phyloP scores from a whole-genome alignment of 2,329 filamentous ascomycete species.

The Epichloe bromicola region DNA sequence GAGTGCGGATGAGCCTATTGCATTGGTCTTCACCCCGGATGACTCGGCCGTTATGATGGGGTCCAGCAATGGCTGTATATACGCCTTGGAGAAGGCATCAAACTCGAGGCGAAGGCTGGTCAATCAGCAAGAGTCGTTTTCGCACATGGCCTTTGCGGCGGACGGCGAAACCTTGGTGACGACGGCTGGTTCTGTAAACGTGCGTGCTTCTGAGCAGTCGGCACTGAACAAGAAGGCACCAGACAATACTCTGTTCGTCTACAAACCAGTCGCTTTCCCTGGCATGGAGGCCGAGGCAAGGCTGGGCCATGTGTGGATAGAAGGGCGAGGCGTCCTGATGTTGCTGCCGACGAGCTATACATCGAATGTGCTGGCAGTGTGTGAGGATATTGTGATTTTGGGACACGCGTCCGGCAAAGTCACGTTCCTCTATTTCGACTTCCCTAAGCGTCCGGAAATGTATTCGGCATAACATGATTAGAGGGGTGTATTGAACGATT shows the following conservation, averaged over 20 bases:
- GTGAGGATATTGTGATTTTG: conserved; percentile 6
- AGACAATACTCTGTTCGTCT: conserved; percentile 5
- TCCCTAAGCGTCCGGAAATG: conserved; percentile 2
- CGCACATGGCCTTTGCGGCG: conserved; percentile 3
- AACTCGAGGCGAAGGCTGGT: conserved; percentile 3
- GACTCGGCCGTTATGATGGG: conserved; percentile 5
- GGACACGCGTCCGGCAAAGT: conserved; percentile 8
- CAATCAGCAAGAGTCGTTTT: conserved; percentile 6
- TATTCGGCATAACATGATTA: neutral
- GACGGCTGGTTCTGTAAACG: conserved; percentile 4
- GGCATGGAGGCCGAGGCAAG: conserved; percentile 7
- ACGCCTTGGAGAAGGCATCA: conserved; percentile 3
- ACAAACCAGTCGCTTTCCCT: conserved; percentile 6
- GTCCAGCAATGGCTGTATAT: conserved; percentile 4
- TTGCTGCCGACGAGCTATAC: conserved; percentile 5
- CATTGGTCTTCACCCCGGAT: conserved; percentile 3
- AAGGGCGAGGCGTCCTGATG: conserved; percentile 5
- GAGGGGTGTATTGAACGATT: neutral
- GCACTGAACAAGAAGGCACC: conserved; percentile 4
- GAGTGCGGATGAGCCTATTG: conserved; percentile 1
- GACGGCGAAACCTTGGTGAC: conserved; percentile 5
- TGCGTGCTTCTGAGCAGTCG: neutral
- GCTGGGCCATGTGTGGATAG: conserved; percentile 6
- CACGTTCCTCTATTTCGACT: conserved; percentile 8
- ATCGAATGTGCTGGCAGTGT: conserved; percentile 5